These are phyloP conservation scores for Trichoderma koningii DNA, from an alignment of 2,329 filamentous ascomycete species.

Conservation along the genomic window DNA sequence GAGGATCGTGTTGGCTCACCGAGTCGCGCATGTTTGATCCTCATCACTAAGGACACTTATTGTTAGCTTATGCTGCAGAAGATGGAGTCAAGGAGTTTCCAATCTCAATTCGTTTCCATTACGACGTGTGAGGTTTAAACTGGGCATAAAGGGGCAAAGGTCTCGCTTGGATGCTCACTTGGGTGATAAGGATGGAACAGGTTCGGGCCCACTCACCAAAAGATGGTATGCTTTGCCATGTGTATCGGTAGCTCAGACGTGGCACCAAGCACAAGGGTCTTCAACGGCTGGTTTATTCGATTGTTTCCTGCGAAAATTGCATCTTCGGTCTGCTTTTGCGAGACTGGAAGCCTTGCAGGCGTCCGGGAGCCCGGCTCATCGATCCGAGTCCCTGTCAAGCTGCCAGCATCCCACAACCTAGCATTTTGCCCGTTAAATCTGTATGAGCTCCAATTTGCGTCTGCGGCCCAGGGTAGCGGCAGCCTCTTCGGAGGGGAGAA, in stretches of 20 bases:
- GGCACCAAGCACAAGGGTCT: constrained; percentile 33
- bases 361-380: constrained; percentile 42
- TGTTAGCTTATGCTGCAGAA: not conserved
- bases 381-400: constrained; percentile 50
- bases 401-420: constrained; percentile 55
- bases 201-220: constrained; percentile 3
- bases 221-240: not conserved
- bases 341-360: constrained; percentile 31
- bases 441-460: not conserved
- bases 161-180: not conserved
- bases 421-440: constrained; percentile 32
- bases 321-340: constrained; percentile 34
- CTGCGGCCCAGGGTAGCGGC: constrained; percentile 42
- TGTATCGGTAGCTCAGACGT: not conserved
- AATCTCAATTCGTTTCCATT: not conserved
- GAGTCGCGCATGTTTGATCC: not conserved
- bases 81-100: not conserved
- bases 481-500: constrained; percentile 27
- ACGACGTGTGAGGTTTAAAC: not conserved
- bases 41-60: constrained; percentile 1
- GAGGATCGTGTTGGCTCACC: not conserved
- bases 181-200: not conserved
- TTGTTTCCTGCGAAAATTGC: constrained; percentile 32
- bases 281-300: constrained; percentile 32
- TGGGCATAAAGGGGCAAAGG: not conserved